Base-by-base conservation (phyloP, 805 yeast genomes). In the Zygoascus tannicola region DNA sequence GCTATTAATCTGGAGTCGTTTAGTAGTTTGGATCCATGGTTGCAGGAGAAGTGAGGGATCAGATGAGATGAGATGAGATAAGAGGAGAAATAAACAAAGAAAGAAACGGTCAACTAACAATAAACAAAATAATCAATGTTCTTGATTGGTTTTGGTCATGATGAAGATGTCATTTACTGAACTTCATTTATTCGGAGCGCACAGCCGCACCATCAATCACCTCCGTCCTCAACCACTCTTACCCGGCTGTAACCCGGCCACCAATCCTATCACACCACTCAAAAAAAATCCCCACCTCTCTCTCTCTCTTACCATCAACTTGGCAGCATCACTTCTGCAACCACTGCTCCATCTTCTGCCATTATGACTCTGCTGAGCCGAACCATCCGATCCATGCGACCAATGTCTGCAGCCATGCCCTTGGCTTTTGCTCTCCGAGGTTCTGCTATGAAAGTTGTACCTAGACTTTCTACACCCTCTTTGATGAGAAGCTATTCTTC, bases 401-500 rank as follows among this genome's bases (percentile, higher is more conserved):
- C 30, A 8, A 26, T 26, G 30, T 7, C 30, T 26, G 12, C 7
- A 8, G 30, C 30, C 12, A 26, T 26, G 30, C 30, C 30, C 12
- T 26, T 26, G 30, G 30, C 30, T 12, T 8, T 7, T 12, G 12
- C 10, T 12, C 12, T 26, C 14, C 16, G 30, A 19, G 32, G 37
- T 21, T n/a, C 26, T 40, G 16, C 16, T 18, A 40, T 42, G 44
- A 46, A 53, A 26, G 39, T 36, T 20, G 10, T 14, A 3, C 15
- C 18, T 5, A 21, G 30, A 8, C 28, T 30, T 20, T 43, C 48
- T 32, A 22, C 30, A 32, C 35, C 32, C 26, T 41, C 36, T 33
- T 43, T 41, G 38, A 35, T 40, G 46, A 78, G 96, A 78, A 72
- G 72, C 58, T 87, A 84, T 75, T 82, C 94, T 44, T 75, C 71